Conservation (phyloP, 371 early-diverging fungal species). For the Mucor lusitanicus region DNA sequence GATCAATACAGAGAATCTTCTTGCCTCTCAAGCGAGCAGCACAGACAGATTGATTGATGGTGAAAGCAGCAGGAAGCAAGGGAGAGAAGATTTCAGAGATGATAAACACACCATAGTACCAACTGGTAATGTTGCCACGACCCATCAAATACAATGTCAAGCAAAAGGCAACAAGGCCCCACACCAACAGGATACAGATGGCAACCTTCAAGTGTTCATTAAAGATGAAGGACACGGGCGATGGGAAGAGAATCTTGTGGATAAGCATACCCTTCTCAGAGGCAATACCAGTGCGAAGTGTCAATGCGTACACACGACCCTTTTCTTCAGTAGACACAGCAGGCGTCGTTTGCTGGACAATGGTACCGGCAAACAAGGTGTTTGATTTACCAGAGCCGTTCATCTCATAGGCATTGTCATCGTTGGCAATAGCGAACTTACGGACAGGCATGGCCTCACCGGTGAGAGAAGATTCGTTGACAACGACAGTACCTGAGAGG, state of each 20-base stretch:
- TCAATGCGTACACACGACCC: conserved; percentile 50
- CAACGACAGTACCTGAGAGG: conserved; percentile 72
- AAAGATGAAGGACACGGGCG: conserved; percentile 67
- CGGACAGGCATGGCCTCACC: conserved; percentile 89
- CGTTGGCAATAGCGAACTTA: conserved; percentile 66
- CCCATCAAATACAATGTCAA: conserved; percentile 41
- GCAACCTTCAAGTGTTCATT: conserved; percentile 74
- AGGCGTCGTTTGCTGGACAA: conserved; percentile 47
- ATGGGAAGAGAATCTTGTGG: conserved; percentile 74
- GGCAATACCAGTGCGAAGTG: conserved; percentile 73
- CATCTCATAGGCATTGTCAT: conserved; percentile 37
- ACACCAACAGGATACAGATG: conserved; percentile 57
- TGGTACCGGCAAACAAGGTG: conserved; percentile 67
- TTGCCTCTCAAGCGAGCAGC: conserved; percentile 62
- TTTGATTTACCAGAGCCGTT: conserved; percentile 47
- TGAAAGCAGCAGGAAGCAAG: conserved; percentile 71
- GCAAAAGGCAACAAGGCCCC: conserved; percentile 58
- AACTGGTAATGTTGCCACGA: conserved; percentile 30
- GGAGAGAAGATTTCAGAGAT: conserved; percentile 70
- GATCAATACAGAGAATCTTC: conserved; percentile 71
- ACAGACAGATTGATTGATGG: conserved; percentile 73
- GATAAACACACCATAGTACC: conserved; percentile 53
- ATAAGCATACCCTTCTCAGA: conserved; percentile 80
- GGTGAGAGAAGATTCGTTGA: conserved; percentile 83
- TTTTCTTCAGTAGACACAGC: neutral